phyloP scores from a whole-genome alignment of 805 yeast species.

The Saccharomycopsis oosterbeekiorum region DNA sequence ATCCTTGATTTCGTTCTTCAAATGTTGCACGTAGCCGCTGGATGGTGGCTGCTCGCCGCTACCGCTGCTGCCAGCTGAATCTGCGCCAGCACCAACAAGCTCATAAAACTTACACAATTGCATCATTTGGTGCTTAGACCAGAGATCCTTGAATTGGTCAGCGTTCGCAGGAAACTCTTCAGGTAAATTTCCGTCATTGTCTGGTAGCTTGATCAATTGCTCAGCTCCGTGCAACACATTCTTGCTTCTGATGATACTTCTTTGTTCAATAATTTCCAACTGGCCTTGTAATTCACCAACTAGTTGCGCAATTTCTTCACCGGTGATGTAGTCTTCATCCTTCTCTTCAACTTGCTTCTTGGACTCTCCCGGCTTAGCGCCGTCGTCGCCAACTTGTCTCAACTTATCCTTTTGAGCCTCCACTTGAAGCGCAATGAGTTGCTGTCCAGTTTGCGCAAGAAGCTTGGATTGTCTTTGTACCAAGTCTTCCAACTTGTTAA shows the following conservation, averaged over 20 bases:
- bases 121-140: slow-evolving; percentile 34
- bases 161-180: slow-evolving; percentile 50
- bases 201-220: slow-evolving; percentile 49
- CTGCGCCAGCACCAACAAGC: slow-evolving; percentile 45
- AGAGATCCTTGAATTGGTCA: slow-evolving; percentile 39
- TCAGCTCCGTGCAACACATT: slow-evolving; percentile 43
- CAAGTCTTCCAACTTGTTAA: slow-evolving; percentile 40
- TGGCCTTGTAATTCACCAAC: slow-evolving; percentile 90
- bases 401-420: slow-evolving; percentile 10
- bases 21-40: slow-evolving; percentile 20
- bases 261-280: slow-evolving; percentile 66
- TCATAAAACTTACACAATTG: slow-evolving; percentile 66
- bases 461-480: slow-evolving; percentile 59
- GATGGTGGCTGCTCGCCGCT: slow-evolving; percentile 16
- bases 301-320: slow-evolving; percentile 76
- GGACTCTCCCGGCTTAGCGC: slow-evolving; percentile 17
- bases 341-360: slow-evolving; percentile 25
- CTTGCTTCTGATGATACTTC: slow-evolving; percentile 60
- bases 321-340: slow-evolving; percentile 54
- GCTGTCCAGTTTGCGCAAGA: slow-evolving; percentile 71
- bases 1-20: slow-evolving; percentile 25
- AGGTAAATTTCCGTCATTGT: slow-evolving; percentile 70
- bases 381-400: slow-evolving; percentile 8
- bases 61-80: background rate
- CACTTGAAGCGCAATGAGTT: slow-evolving; percentile 54